These are phyloP conservation scores for Teunomyces kruisii DNA, from an alignment of 805 yeast genomes.

Conservation along the genomic window DNA sequence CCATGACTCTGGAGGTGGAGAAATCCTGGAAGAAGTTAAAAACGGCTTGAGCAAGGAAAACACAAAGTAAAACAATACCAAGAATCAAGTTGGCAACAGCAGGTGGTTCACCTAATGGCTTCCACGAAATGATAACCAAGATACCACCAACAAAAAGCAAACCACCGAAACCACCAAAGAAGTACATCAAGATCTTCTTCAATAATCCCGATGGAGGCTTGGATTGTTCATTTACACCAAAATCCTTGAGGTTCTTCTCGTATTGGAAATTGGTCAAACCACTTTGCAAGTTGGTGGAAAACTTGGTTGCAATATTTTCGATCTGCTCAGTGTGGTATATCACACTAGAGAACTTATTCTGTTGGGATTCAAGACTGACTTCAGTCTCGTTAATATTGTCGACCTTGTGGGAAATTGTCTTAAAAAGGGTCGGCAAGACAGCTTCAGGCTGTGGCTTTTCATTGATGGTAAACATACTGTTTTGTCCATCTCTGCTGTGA, in stretches of 20 bases:
- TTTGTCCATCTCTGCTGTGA: slow-evolving; percentile 6
- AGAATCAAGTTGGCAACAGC: slow-evolving; percentile 42
- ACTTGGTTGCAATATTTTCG: slow-evolving; percentile 19
- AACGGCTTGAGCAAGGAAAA: slow-evolving; percentile 42
- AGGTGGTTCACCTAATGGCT: slow-evolving; percentile 50
- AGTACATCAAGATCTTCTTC: slow-evolving; percentile 35
- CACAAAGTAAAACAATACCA: slow-evolving; percentile 40
- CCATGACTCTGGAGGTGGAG: slow-evolving; percentile 48
- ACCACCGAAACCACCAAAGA: slow-evolving; percentile 51
- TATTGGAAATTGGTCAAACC: slow-evolving; percentile 23
- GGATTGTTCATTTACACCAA: slow-evolving; percentile 38
- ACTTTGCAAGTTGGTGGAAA: slow-evolving; percentile 15
- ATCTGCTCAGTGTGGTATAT: slow-evolving; percentile 31
- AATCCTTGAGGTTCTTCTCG: slow-evolving; percentile 14
- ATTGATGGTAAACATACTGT: slow-evolving; percentile 1
- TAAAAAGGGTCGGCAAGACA: slow-evolving; percentile 37
- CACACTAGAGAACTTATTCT: slow-evolving; percentile 21
- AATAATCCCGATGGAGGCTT: slow-evolving; percentile 34
- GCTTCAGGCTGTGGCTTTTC: slow-evolving; percentile 24
- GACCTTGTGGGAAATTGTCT: slow-evolving; percentile 36
- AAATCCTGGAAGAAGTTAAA: slow-evolving; percentile 50
- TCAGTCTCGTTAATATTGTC: slow-evolving; percentile 19
- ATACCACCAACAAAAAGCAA: slow-evolving; percentile 43
- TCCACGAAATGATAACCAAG: slow-evolving; percentile 44
- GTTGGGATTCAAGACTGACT: slow-evolving; percentile 13